Conservation (phyloP, 2,329 filamentous ascomycete genomes). For the Clonostachys sp. region DNA sequence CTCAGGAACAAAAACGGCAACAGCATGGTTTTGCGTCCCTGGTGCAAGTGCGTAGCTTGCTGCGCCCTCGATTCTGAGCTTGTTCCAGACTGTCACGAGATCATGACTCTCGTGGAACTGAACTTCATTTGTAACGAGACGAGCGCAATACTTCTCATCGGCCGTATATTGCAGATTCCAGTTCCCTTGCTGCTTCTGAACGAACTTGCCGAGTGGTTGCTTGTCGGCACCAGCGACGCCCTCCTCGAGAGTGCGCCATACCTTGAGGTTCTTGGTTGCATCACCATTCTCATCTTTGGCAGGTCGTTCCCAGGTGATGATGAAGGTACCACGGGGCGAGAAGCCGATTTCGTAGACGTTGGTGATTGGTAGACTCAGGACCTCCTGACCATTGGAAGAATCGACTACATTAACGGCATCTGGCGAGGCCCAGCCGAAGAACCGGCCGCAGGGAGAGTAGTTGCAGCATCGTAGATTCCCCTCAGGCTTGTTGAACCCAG, state of each 20-base stretch:
- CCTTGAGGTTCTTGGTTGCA: constrained; percentile 92
- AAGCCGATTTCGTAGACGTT: constrained; percentile 95
- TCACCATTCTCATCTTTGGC: constrained; percentile 91
- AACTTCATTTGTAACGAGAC: constrained; percentile 92
- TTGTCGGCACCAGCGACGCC: constrained; percentile 57
- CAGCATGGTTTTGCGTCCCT: constrained; percentile 75
- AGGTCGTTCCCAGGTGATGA: constrained; percentile 95
- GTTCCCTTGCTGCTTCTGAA: constrained; percentile 91
- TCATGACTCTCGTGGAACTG: constrained; percentile 93
- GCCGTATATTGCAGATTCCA: constrained; percentile 97
- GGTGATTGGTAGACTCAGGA: constrained; percentile 70
- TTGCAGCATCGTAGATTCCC: constrained; percentile 91
- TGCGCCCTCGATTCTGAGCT: constrained; percentile 87
- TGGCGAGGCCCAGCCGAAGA: constrained; percentile 90
- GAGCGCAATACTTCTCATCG: constrained; percentile 91
- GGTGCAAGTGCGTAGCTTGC: constrained; percentile 85
- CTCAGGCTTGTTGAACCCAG: constrained; percentile 82
- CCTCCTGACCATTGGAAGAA: constrained; percentile 67
- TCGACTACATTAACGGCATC: constrained; percentile 85
- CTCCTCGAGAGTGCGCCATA: constrained; percentile 83
- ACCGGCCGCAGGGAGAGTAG: constrained; percentile 94
- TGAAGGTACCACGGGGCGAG: constrained; percentile 84
- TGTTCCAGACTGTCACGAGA: constrained; percentile 87
- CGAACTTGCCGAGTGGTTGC: constrained; percentile 79
- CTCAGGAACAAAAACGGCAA: constrained; percentile 93